Evolutionary conservation across 1,284 basidiomycete genomes (phyloP), one percentile per base, ranked within the genome.

Genomic region (Takashimella koratensis): DNA sequence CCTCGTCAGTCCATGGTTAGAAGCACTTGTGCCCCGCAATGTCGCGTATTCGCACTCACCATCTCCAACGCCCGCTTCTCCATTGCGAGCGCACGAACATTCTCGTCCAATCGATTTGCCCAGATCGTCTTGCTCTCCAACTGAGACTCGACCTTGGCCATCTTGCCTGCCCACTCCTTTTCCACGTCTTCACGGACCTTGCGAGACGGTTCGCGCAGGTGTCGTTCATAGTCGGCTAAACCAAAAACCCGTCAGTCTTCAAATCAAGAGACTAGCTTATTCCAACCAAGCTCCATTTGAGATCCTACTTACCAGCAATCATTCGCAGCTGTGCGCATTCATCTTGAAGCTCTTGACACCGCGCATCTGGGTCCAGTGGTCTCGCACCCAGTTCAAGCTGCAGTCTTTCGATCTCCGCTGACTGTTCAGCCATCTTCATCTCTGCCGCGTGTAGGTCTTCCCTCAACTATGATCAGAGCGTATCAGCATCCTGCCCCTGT

Each of bases 141-240:
- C 60, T 78, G 79, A 62, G 76, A 79, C 52, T 79, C 76, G 67
- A 90, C 83, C 23, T 79, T 80, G 26, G 84, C 82, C 0, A 91
- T 69, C 69, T 82, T 84, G 2, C 56, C 79, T 6, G 74, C 65
- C 85, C 86, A 92, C 68, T 93, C 88, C 58, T 78, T 82, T 76
- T 90, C 88, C 3, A 90, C 86, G 52, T 90, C 87, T 68, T 90
- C 88, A 41, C 84, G 80, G 2, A 88, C 84, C 44, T 84, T 84
- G 21, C 84, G 78, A 46, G 86, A 73, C 2, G 87, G 86, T 61
- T 87, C 86, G 12, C 83, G 85, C 40, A 88, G 79, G 49, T 75
- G 68, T n/a, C 68, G 58, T 54, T 76, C 74, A 57, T 76, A 75
- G 50, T 75, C 75, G 53, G 62, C 70, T 72, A 47, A 3, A 23